These are phyloP conservation scores for Dianthus caryophyllus DNA, from an alignment of 148 eudicot genomes.

Conservation along the genomic window DNA sequence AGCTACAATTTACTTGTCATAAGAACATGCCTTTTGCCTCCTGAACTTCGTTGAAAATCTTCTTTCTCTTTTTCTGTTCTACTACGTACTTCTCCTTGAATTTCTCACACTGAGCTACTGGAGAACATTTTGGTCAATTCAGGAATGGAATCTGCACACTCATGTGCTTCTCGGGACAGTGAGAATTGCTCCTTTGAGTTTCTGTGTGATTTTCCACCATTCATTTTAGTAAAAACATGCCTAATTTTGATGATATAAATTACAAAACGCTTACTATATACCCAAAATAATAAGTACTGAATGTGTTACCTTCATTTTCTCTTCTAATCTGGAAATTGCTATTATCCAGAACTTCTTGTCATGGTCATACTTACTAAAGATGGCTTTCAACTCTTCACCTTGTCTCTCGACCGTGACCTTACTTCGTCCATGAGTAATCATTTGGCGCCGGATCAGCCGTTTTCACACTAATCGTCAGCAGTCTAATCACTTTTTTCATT, in stretches of 20 bases:
- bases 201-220: slow-evolving; percentile 32
- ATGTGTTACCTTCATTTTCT: slow-evolving; percentile 56
- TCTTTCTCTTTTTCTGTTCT: slow-evolving; percentile 85
- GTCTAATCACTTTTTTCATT: too few species aligned
- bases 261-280: background rate
- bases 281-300: background rate
- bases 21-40: slow-evolving; percentile 76
- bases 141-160: slow-evolving; percentile 76
- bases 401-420: slow-evolving; percentile 71
- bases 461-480: too few species aligned
- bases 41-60: slow-evolving; percentile 75
- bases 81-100: slow-evolving; percentile 81
- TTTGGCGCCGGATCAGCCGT: too few species aligned
- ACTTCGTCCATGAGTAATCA: too few species aligned
- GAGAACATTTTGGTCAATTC: slow-evolving; percentile 51
- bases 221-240: background rate
- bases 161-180: slow-evolving; percentile 80
- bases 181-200: slow-evolving; percentile 68
- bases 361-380: slow-evolving; percentile 60
- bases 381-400: slow-evolving; percentile 48
- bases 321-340: slow-evolving; percentile 53
- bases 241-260: too few species aligned
- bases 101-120: slow-evolving; percentile 88
- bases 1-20: background rate
- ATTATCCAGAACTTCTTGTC: slow-evolving; percentile 63